Evolutionary conservation across 2,329 filamentous ascomycete species (phyloP), one percentile per base, ranked within the genome.

Genomic region (Colletotrichum melonis): DNA sequence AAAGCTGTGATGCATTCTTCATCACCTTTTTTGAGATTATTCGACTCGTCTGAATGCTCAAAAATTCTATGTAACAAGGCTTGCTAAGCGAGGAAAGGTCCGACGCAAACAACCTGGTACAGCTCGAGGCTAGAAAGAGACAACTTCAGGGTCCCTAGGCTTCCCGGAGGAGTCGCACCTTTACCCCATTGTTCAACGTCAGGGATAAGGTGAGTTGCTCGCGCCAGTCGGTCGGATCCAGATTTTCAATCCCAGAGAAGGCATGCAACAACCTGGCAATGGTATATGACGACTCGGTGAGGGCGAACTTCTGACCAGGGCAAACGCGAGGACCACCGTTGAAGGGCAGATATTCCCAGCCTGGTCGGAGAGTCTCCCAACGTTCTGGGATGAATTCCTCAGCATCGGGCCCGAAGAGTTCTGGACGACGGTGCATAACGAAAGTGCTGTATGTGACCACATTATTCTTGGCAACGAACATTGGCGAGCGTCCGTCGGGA

Each of bases 391-490:
- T 76, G 69, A 79, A 81, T 3, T 78, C 49, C 3, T 74, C 75
- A 28, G 78, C 77, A 42, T 81, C 64, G 19, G 74, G 73, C 9
- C 79, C 79, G 24, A 79, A 81, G 9, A 81, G 63, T 55, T 81
- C 79, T 24, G 24, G 22, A 1, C 79, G 67, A 2, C 79, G 76
- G 59, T 81, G 80, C 79, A 81, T 81, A 1, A 76, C 32, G 75
- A 86, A 87, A 4, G 85, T 80, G 76, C 78, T 82, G 78, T 86
- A 88, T 32, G 79, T 79, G 16, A 87, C 81, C 0, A 78, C 69
- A 1, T 82, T 81, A n/a, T 86, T 87, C 62, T 86, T 86, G 6
- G 80, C 80, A 2, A 90, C 82, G 71, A 86, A 86, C 19, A 90
- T 77, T 0, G 88, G 87, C 0, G 80, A 79, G 14, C 75, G 78